These are phyloP conservation scores for Candida pseudofarinosa DNA, from an alignment of 805 yeast genomes.

Conservation along the genomic window DNA sequence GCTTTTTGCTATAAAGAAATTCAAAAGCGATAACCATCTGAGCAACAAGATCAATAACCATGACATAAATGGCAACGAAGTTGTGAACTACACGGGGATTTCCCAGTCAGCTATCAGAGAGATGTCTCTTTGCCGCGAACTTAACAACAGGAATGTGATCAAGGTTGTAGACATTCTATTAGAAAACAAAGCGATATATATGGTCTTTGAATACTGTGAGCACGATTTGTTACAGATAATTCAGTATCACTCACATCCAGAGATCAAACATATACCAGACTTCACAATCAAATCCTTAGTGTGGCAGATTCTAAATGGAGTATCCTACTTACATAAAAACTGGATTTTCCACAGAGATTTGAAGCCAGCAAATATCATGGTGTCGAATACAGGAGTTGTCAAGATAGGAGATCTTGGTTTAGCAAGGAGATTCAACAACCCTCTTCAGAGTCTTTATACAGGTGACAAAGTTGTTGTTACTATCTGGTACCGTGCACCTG, in stretches of 20 bases:
- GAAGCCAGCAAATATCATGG: conserved; percentile 98
- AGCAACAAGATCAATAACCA: conserved; percentile 29
- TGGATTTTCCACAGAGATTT: conserved; percentile 96
- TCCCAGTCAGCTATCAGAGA: conserved; percentile 96
- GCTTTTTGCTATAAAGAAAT: conserved; percentile 87
- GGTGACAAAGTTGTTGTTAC: conserved; percentile 97
- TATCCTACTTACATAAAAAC: conserved; percentile 86
- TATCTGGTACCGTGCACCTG: conserved; percentile 96
- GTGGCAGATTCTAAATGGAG: conserved; percentile 92
- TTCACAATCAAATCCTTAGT: conserved; percentile 75
- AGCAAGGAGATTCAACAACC: conserved; percentile 83
- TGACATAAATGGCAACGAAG: conserved; percentile 72
- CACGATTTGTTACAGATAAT: conserved; percentile 92
- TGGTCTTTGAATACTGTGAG: conserved; percentile 95
- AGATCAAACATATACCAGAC: conserved; percentile 72
- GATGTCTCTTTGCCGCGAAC: conserved; percentile 90
- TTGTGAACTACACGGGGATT: conserved; percentile 86
- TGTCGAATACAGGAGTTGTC: conserved; percentile 80
- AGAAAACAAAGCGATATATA: conserved; percentile 85
- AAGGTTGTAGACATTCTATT: conserved; percentile 76
- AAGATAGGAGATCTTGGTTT: conserved; percentile 94
- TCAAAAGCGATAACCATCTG: conserved; percentile 71
- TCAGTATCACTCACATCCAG: conserved; percentile 92
- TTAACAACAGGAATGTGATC: conserved; percentile 75
- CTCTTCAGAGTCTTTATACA: conserved; percentile 77